phyloP scores from a whole-genome alignment of 352 stramenopile species.

The Pythium aristosporum region DNA sequence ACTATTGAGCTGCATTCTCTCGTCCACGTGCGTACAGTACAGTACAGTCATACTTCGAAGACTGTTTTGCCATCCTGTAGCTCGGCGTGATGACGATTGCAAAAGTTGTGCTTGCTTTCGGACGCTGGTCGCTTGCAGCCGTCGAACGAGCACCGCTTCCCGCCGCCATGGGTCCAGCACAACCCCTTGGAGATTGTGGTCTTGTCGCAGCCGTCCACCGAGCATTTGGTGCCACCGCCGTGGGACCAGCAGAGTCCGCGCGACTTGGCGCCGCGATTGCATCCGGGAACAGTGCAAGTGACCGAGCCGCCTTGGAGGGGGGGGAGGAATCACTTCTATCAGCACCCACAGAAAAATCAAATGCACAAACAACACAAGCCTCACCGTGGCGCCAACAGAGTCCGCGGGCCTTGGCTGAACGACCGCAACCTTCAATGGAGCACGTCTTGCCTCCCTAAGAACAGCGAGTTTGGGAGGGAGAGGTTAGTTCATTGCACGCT shows the following conservation, averaged over 20 bases:
- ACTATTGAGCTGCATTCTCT: too few species aligned
- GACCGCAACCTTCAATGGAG: slow-evolving; percentile 2
- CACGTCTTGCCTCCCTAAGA: slow-evolving; percentile 17
- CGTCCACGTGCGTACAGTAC: too few species aligned
- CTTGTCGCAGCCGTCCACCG: too few species aligned
- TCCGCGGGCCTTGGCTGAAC: slow-evolving; percentile 6
- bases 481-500: not conserved
- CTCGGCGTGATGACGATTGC: slow-evolving; percentile 6
- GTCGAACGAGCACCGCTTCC: not conserved
- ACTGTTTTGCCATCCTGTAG: not conserved
- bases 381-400: slow-evolving; percentile 22
- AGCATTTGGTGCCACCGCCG: too few species aligned
- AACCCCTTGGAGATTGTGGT: too few species aligned
- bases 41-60: slow-evolving; percentile 7
- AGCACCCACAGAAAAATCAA: not conserved
- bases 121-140: not conserved
- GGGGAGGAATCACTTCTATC: not conserved
- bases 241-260: too few species aligned
- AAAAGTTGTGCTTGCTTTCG: too few species aligned
- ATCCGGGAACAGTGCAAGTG: too few species aligned
- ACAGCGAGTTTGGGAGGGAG: not conserved
- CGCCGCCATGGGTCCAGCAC: too few species aligned
- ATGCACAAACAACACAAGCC: not conserved
- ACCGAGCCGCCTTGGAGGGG: too few species aligned
- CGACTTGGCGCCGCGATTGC: too few species aligned